Conservation (phyloP, 768 basidiomycete genomes). For the Suillus lakei region DNA sequence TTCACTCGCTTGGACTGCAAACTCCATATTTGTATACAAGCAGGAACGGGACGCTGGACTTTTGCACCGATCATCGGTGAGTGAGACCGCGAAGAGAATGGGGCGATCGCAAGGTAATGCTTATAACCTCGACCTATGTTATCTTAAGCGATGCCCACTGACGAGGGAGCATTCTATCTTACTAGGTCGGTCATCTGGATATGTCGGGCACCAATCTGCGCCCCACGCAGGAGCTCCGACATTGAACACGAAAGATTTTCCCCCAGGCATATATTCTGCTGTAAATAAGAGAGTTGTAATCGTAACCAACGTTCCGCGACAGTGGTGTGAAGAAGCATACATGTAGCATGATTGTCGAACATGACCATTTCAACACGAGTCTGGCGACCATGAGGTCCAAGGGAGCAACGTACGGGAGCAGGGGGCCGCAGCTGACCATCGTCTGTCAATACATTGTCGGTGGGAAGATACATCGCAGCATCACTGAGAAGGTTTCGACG, state of each 20-base stretch:
- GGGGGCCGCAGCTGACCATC: slow-evolving; percentile 56
- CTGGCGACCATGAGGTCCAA: slow-evolving; percentile 69
- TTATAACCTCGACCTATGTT: slow-evolving; percentile 53
- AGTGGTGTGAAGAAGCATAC: slow-evolving; percentile 43
- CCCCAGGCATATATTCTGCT: slow-evolving; percentile 67
- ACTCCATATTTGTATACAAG: slow-evolving; percentile 91
- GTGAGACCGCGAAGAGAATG: slow-evolving; percentile 67
- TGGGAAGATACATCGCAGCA: slow-evolving; percentile 63
- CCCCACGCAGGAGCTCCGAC: slow-evolving; percentile 92
- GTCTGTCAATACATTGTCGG: slow-evolving; percentile 51
- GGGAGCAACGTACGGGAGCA: slow-evolving; percentile 60
- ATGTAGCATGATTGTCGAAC: slow-evolving; percentile 61
- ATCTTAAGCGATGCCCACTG: not conserved
- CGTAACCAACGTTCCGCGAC: not conserved
- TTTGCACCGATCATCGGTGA: slow-evolving; percentile 70
- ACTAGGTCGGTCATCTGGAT: slow-evolving; percentile 61
- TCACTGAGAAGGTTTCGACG: slow-evolving; percentile 43
- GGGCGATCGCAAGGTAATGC: slow-evolving; percentile 86
- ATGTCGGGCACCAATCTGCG: slow-evolving; percentile 91
- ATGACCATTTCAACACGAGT: slow-evolving; percentile 50
- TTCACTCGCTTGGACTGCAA: slow-evolving; percentile 33
- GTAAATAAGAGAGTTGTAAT: slow-evolving; percentile 11
- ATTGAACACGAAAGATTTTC: slow-evolving; percentile 74
- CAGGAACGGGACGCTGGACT: slow-evolving; percentile 54
- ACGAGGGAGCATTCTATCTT: slow-evolving; percentile 20